These are phyloP conservation scores for Cercis canadensis DNA, from an alignment of 306 rosid genomes.

Conservation along the genomic window DNA sequence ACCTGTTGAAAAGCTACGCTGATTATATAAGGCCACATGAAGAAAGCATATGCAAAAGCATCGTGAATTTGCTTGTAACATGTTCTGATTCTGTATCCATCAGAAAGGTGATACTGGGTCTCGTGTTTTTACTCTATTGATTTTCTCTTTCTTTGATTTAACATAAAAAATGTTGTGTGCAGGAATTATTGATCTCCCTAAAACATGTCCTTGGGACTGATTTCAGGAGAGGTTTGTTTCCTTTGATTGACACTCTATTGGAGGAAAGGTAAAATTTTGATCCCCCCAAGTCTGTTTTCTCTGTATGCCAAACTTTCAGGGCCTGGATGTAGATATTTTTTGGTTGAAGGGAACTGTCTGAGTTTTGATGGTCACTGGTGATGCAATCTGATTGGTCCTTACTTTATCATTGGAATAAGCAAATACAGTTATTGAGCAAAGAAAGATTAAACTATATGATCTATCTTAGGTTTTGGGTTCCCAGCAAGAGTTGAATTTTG, in stretches of 20 bases:
- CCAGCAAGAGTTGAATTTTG: no score
- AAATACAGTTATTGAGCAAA: constrained; percentile 20
- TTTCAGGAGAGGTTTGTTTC: constrained; percentile 98
- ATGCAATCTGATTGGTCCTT: constrained; percentile 25
- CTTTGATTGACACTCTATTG: constrained; percentile 89
- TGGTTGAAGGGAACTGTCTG: constrained; percentile 14
- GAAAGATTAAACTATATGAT: background rate
- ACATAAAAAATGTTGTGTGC: constrained; percentile 50
- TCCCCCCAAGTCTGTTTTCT: background rate
- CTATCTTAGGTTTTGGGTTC: background rate
- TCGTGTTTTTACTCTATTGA: constrained; percentile 14
- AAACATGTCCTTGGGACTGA: constrained; percentile 99
- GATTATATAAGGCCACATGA: constrained; percentile 98
- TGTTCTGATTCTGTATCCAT: constrained; percentile 98
- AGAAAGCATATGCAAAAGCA: constrained; percentile 98
- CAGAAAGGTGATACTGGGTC: constrained; percentile 70
- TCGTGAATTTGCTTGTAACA: constrained; percentile 96
- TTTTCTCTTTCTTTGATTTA: constrained; percentile 25
- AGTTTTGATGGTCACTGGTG: constrained; percentile 26
- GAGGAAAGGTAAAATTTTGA: constrained; percentile 81
- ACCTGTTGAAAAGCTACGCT: constrained; percentile 91
- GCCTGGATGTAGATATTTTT: constrained; percentile 8
- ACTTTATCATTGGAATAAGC: constrained; percentile 18
- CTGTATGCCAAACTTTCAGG: background rate
- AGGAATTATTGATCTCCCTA: constrained; percentile 92